Base-by-base conservation (phyloP, 2,329 filamentous ascomycete species). In the Elsinoe necatrix region DNA sequence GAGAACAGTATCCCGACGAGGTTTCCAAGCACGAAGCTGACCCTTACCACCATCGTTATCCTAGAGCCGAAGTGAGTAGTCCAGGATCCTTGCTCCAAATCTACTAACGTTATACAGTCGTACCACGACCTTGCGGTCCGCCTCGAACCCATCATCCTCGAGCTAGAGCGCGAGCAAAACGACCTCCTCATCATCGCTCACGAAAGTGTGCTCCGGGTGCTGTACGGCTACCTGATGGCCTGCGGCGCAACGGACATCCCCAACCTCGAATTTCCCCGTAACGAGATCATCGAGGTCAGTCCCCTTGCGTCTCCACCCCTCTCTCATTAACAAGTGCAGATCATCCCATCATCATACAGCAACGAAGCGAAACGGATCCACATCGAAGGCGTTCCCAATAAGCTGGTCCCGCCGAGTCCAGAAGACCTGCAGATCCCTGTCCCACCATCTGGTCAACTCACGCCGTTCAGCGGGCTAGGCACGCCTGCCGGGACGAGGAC, bases 121-220 rank as follows among this genome's bases (percentile, higher is more conserved):
- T 98, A 98, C 71, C 93, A 98, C 69, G 93, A 98, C 67, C 83
- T 98, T 42, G 93, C 93, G n/a, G 93, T 98, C 59, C 88, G 93
- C 20, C 83, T 98, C 47, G 93, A 98, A 69, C 95, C 93, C 39
- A 95, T 98, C 66, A 98, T 98, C 67, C 81, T 98, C 27, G 93
- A 98, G 70, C 81, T 98, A 12, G 93, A 98, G 75, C 85, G 93
- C 42, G 93, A 98, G 73, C 89, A 96, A 65, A 95, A 95, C 63
- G 93, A 98, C 68, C 80, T 98, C n/a, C 80, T 98, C 55, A 96
- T 98, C 67, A 96, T 98, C 63, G 93, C 93, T 0, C 93, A 98
- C 70, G 93, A 98, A 71, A 95, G 89, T 54, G 93, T 98, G n/a
- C 80, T 98, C 47, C 87, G 93, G 42, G 93, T 98, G 21, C 80